Evolutionary conservation across 2,329 filamentous ascomycete genomes (phyloP).

Genomic region (Fusarium pilosicola): DNA sequence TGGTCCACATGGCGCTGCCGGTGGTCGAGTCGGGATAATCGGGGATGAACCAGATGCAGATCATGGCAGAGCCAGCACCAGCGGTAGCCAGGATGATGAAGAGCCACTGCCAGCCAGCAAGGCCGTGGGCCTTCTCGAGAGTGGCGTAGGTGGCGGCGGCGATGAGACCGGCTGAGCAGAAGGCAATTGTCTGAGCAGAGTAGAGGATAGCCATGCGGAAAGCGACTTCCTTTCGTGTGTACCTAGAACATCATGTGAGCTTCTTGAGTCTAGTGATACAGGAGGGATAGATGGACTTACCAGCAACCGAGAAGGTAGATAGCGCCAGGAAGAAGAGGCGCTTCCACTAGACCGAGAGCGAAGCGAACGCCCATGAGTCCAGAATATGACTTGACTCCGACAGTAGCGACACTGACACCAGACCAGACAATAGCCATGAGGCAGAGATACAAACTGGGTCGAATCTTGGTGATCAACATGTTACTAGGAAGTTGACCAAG

Average conservation of each 20-base stretch:
- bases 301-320: conserved; percentile 16
- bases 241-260: neutral
- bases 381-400: conserved; percentile 6
- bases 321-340: conserved; percentile 7
- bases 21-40: conserved; percentile 2
- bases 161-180: conserved; percentile 12
- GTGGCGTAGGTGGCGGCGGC: conserved; percentile 6
- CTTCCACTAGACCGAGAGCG: conserved; percentile 11
- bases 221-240: conserved; percentile 2
- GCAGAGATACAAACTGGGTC: conserved; percentile 7
- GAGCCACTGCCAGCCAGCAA: conserved; percentile 17
- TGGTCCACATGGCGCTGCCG: conserved; percentile 6
- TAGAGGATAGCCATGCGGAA: conserved; percentile 16
- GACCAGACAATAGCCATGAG: conserved; percentile 20
- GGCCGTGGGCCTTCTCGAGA: neutral
- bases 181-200: conserved; percentile 2
- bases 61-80: conserved; percentile 13
- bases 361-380: conserved; percentile 17
- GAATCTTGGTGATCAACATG: conserved; percentile 17
- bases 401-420: conserved; percentile 5
- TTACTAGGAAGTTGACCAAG: conserved; percentile 14
- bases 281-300: neutral
- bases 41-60: conserved; percentile 16
- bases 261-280: neutral
- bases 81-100: conserved; percentile 13